These are phyloP conservation scores for cucumber (Cucumis sativus) DNA, from an alignment of 306 rosid genomes.

Conservation along the genomic window DNA sequence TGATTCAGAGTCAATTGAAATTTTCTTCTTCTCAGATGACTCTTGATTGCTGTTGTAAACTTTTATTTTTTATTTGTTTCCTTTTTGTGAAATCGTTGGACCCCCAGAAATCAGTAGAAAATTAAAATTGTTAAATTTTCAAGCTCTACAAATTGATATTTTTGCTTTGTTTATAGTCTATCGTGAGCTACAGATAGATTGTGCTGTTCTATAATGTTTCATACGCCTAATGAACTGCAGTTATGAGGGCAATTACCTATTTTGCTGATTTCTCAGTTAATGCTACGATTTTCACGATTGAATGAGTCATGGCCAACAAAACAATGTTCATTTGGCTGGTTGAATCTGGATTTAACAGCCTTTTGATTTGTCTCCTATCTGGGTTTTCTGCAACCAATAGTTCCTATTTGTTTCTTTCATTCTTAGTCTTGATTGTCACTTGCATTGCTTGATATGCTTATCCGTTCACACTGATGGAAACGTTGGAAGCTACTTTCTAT, in stretches of 20 bases:
- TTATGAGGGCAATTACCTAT: background rate
- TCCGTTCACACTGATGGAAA: background rate
- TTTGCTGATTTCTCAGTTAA: background rate
- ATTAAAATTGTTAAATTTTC: background rate
- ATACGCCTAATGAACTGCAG: background rate
- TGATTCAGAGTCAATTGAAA: background rate
- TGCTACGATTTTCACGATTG: background rate
- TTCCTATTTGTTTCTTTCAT: background rate
- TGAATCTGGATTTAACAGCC: background rate
- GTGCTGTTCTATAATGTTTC: background rate
- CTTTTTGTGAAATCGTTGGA: background rate
- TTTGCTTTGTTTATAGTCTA: background rate
- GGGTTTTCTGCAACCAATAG: background rate
- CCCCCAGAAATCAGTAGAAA: background rate
- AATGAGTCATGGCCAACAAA: background rate
- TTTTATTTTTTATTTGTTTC: background rate
- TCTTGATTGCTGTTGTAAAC: background rate
- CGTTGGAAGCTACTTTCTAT: background rate
- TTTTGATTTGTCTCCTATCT: background rate
- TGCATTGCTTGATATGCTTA: background rate
- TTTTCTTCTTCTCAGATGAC: background rate
- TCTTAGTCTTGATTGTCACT: background rate
- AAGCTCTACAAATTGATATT: background rate
- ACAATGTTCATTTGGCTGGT: background rate
- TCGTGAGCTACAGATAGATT: background rate